Evolutionary conservation across 2,329 filamentous ascomycete genomes (phyloP).

Genomic region (Pochonia chlamydosporia): DNA sequence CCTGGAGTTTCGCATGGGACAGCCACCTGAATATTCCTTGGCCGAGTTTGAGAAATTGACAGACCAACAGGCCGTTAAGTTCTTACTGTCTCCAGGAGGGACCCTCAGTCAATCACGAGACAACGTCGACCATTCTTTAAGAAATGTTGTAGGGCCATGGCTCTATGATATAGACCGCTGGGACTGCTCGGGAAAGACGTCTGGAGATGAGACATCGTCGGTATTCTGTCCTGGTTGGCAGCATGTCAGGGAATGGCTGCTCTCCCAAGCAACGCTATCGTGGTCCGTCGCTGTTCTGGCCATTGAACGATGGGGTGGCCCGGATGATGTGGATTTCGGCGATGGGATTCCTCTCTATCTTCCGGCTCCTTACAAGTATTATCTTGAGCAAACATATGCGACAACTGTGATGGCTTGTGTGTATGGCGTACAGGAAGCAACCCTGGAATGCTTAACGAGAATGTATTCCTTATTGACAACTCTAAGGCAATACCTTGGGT

Average conservation of each 20-base stretch:
- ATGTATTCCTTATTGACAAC: constrained; percentile 56
- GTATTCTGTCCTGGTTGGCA: constrained; percentile 59
- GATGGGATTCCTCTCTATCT: constrained; percentile 52
- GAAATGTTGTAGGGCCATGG: constrained; percentile 67
- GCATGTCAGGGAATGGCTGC: constrained; percentile 62
- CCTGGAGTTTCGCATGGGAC: constrained; percentile 61
- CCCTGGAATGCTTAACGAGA: constrained; percentile 50
- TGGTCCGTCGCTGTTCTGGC: constrained; percentile 59
- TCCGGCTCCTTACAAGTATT: constrained; percentile 52
- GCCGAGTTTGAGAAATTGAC: constrained; percentile 57
- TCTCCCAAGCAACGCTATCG: constrained; percentile 49
- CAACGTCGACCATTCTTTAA: constrained; percentile 57
- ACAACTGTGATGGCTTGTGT: constrained; percentile 62
- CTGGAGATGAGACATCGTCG: constrained; percentile 15
- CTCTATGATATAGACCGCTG: constrained; percentile 60
- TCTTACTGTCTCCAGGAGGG: constrained; percentile 55
- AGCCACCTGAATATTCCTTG: constrained; percentile 45
- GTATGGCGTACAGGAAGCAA: constrained; percentile 59
- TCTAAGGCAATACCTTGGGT: constrained; percentile 49
- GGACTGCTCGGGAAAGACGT: constrained; percentile 19
- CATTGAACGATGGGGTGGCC: constrained; percentile 68
- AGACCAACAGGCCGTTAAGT: constrained; percentile 51
- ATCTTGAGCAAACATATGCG: constrained; percentile 59
- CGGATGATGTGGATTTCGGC: constrained; percentile 63
- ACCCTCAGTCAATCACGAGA: constrained; percentile 29